These are phyloP conservation scores for Marsdenia floribunda DNA, from an alignment of 257 asterid species.

Conservation along the genomic window DNA sequence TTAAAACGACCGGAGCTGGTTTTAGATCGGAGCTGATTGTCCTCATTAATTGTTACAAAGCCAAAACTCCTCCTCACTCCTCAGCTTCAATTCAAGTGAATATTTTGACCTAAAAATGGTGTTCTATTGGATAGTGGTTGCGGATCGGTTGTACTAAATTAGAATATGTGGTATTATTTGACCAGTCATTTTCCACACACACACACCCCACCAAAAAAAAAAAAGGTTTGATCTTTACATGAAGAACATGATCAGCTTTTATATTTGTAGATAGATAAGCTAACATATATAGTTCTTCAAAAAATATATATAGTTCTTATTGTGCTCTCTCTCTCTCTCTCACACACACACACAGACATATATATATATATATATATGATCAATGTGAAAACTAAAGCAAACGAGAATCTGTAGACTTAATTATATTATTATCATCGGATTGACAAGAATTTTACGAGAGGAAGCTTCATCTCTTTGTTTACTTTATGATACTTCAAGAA, in stretches of 20 bases:
- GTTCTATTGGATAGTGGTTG: neutral
- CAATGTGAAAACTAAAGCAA: neutral
- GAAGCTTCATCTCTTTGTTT: neutral
- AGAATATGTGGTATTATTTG: neutral
- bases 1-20: constrained; percentile 1
- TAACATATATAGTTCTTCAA: no score
- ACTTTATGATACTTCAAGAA: neutral
- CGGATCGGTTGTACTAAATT: neutral
- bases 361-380: neutral
- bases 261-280: no score
- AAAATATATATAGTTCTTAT: no score
- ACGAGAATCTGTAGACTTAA: neutral
- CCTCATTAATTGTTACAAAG: neutral
- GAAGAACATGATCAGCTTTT: no score
- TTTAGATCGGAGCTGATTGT: constrained; percentile 1
- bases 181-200: neutral
- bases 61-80: neutral
- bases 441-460: neutral
- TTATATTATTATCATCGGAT: neutral
- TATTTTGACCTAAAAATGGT: neutral
- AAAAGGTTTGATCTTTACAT: no score
- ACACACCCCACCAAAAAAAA: no score
- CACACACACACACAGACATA: no score
- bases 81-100: neutral
- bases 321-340: no score